These are phyloP conservation scores for Globisporangium parvum DNA, from an alignment of 352 stramenopile species.

Conservation along the genomic window DNA sequence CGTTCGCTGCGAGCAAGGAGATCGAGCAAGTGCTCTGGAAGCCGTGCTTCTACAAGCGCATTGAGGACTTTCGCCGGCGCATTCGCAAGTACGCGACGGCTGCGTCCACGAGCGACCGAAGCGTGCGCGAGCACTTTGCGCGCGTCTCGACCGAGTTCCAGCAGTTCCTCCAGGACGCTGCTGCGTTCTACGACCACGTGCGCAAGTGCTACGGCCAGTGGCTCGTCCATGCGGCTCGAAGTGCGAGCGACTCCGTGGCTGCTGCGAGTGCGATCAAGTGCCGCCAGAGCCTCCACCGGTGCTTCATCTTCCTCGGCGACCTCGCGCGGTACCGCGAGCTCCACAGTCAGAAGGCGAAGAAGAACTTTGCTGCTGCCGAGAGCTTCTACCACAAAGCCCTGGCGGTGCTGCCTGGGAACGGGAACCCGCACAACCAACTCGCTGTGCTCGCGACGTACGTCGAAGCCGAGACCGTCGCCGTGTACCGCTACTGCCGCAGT, in stretches of 20 bases:
- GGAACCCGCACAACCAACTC: constrained; percentile 84
- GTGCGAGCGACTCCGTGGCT: neutral
- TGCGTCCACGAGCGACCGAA: constrained; percentile 51
- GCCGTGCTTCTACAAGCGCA: constrained; percentile 88
- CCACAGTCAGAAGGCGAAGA: constrained; percentile 80
- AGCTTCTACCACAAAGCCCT: constrained; percentile 69
- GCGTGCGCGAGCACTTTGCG: constrained; percentile 71
- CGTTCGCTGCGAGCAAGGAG: constrained; percentile 60
- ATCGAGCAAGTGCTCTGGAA: constrained; percentile 86
- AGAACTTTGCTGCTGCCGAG: constrained; percentile 73
- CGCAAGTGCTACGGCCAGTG: constrained; percentile 42
- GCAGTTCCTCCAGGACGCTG: constrained; percentile 51
- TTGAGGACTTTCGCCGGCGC: constrained; percentile 83
- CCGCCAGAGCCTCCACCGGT: constrained; percentile 70
- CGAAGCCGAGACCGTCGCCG: constrained; percentile 85
- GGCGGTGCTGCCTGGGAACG: constrained; percentile 63
- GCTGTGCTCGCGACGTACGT: constrained; percentile 83
- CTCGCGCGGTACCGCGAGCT: constrained; percentile 77
- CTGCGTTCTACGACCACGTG: constrained; percentile 73
- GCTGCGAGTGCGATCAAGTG: constrained; percentile 15
- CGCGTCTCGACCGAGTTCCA: constrained; percentile 72
- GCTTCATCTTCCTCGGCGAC: constrained; percentile 79
- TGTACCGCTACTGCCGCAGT: constrained; percentile 89
- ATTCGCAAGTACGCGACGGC: constrained; percentile 80
- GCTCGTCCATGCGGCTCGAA: constrained; percentile 15